Base-by-base conservation (phyloP, 2,329 filamentous ascomycete genomes). In the Ilyonectria sp. region DNA sequence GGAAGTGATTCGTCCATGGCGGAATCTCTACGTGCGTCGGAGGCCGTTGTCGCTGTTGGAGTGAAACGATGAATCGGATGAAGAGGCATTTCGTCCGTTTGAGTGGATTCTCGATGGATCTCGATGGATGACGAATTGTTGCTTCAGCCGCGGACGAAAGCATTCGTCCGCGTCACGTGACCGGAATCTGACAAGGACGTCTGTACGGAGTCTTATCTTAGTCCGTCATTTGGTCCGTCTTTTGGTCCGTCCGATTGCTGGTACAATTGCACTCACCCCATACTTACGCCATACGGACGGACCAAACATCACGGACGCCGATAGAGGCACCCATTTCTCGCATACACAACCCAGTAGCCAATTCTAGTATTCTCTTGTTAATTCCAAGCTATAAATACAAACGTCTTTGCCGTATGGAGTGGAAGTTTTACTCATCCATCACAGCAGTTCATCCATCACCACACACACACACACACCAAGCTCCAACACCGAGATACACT, bases 101-200 rank as follows among this genome's bases (percentile, higher is more conserved):
- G 17, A 52, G 10, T 11, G 9, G n/a, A 17, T 21, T 13, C 10
- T n/a, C 5, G 11, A n/a, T 17, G 49, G 6, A 15, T 13, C 10
- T n/a, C 5, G 11, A n/a, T 17, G 49, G 6, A 15, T 15, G n/a
- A 17, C n/a, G 15, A 9, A 19, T 53, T 15, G 19, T n/a, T 17
- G 29, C 29, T 6, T 31, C 49, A 50, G 13, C 26, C 7, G 26
- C 47, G 31, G 31, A 11, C 8, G 11, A 33, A 11, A 33, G 31
- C 31, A 33, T 57, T 40, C 60, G 53, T 44, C 23, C 23, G 33
- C 11, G 10, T 58, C 53, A 63, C 47, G 60, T 57, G 60, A 43
- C 26, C 10, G 21, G 2, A 21, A 2, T 21, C 3, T 21, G 21
- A 21, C 21, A 21, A 21, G 21, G 21, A 21, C 21, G 21, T 21